phyloP scores from a whole-genome alignment of 2,329 filamentous ascomycete genomes.

The Huntiella savannae region DNA sequence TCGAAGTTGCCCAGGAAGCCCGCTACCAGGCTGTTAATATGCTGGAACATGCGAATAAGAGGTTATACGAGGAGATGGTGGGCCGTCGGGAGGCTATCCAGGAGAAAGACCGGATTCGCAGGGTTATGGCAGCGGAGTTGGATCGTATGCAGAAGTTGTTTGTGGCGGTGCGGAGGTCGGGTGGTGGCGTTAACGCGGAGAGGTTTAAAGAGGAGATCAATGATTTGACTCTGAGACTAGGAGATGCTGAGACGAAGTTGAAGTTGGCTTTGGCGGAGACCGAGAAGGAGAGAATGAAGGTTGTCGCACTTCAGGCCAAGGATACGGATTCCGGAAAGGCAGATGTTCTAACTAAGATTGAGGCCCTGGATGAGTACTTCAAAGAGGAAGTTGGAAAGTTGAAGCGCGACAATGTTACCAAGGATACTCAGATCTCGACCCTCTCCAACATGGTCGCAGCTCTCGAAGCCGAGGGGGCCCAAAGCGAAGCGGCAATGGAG shows the following conservation, averaged over 20 bases:
- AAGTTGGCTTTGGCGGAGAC: not conserved
- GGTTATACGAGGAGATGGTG: not conserved
- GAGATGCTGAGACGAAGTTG: not conserved
- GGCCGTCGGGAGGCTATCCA: not conserved
- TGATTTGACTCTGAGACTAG: not conserved
- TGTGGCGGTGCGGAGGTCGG: not conserved
- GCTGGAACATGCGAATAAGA: not conserved
- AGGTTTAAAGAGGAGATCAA: not conserved
- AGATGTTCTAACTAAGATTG: too few relatives aligned
- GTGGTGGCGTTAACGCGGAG: not conserved
- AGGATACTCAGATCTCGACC: too few relatives aligned
- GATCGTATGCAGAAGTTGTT: not conserved
- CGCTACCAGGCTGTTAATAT: not conserved
- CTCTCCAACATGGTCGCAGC: too few relatives aligned
- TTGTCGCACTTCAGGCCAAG: too few relatives aligned
- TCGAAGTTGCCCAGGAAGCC: not conserved
- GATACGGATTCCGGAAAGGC: too few relatives aligned
- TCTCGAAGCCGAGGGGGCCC: too few relatives aligned
- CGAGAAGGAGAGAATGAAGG: not conserved
- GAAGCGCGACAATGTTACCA: too few relatives aligned
- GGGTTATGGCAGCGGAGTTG: not conserved
- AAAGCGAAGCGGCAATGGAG: too few relatives aligned
- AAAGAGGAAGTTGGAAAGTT: too few relatives aligned
- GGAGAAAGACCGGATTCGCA: not conserved
- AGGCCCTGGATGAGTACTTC: too few relatives aligned